Percentiles rank a stretch among this genome's conserved stretches.
phyloP scores from a whole-genome alignment of 169 alveolate genomes.

The Eimeria praecox region DNA sequence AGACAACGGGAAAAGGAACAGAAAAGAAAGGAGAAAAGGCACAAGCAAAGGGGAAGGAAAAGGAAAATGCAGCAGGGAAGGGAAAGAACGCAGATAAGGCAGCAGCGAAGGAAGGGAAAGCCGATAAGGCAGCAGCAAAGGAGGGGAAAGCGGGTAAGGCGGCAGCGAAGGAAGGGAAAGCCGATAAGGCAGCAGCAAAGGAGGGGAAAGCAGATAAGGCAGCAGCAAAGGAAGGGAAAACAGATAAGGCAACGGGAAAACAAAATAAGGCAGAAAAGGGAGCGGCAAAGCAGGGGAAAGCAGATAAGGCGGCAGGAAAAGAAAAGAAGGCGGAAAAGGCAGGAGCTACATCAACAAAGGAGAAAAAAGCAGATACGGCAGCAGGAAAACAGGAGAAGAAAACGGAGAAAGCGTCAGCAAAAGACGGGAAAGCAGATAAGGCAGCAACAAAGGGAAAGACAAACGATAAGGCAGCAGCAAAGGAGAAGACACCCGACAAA shows the following conservation, averaged over 20 bases:
- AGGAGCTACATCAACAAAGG: not conserved
- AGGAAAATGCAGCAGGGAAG: not conserved
- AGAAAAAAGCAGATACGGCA: not conserved
- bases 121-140: not conserved
- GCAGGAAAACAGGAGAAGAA: not conserved
- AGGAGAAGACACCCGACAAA: not conserved
- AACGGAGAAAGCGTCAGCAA: slow-evolving; percentile 4
- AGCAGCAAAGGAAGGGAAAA: not conserved
- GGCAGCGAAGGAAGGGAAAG: slow-evolving; percentile 4
- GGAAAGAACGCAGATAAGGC: not conserved
- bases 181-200: not conserved
- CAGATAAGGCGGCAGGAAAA: not conserved
- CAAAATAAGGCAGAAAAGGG: not conserved
- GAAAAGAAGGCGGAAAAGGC: slow-evolving; percentile 23
- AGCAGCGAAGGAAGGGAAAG: not conserved
- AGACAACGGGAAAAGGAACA: not conserved
- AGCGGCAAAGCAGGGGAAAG: not conserved
- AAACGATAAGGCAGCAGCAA: not conserved
- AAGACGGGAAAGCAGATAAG: not conserved
- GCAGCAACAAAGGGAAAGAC: not conserved
- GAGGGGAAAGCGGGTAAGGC: not conserved
- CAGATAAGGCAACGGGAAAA: not conserved
- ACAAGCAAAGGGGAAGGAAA: not conserved
- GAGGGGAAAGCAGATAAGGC: not conserved
- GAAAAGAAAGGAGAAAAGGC: not conserved